Percentiles rank a stretch among this genome's conserved stretches.
These are phyloP conservation scores for Amanita pallidorosea DNA, from an alignment of 768 basidiomycete genomes.

Conservation along the genomic window DNA sequence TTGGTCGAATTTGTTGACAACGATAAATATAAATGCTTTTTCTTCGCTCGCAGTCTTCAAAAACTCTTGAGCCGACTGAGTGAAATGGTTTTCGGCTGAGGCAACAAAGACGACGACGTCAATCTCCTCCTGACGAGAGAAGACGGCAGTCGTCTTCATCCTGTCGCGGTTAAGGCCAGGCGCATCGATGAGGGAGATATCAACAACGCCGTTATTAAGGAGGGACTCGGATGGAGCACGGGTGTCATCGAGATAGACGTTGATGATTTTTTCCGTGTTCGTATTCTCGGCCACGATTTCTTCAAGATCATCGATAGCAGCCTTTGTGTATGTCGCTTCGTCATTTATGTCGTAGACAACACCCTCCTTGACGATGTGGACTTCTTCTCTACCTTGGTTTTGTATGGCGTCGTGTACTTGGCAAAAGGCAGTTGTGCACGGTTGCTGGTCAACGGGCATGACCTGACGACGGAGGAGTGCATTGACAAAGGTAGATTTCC, in stretches of 20 bases:
- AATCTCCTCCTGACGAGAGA: conserved; percentile 94
- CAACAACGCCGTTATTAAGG: conserved; percentile 89
- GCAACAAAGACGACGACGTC: conserved; percentile 98
- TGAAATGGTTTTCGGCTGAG: conserved; percentile 97
- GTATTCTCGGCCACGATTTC: conserved; percentile 70
- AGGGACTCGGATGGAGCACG: conserved; percentile 74
- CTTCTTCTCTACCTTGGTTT: conserved; percentile 71
- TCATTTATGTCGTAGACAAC: conserved; percentile 59
- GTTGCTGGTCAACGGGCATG: conserved; percentile 97
- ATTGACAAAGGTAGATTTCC: conserved; percentile 98
- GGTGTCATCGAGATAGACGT: conserved; percentile 81
- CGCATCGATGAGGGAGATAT: conserved; percentile 97
- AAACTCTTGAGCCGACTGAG: conserved; percentile 91
- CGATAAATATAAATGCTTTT: conserved; percentile 96
- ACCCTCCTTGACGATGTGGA: conserved; percentile 70
- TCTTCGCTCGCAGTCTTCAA: conserved; percentile 87
- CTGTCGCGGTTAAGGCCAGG: conserved; percentile 96
- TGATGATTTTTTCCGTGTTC: conserved; percentile 62
- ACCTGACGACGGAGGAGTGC: conserved; percentile 83
- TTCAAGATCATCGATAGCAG: conserved; percentile 61
- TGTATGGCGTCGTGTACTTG: conserved; percentile 90
- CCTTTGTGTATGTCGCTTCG: conserved; percentile 66
- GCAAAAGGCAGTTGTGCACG: conserved; percentile 94
- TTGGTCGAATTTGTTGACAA: conserved; percentile 96
- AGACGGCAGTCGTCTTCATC: conserved; percentile 88